Percentiles rank a stretch among this genome's conserved stretches.
phyloP scores from a whole-genome alignment of 805 yeast species.

The Lipomyces lipofer region DNA sequence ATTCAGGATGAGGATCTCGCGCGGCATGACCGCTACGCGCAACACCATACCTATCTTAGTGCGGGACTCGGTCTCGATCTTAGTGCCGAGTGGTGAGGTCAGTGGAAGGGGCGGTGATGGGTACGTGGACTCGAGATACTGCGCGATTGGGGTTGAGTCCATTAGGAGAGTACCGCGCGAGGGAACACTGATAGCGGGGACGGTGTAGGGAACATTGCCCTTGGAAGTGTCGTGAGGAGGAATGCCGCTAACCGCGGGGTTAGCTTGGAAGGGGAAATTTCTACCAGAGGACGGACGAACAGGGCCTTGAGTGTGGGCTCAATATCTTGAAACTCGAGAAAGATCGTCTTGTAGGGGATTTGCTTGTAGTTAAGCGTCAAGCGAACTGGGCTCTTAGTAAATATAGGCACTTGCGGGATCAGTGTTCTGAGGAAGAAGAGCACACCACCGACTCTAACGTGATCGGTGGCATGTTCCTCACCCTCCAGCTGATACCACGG shows the following conservation, averaged over 20 bases:
- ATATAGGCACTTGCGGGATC: too few species aligned
- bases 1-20: not conserved
- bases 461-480: too few species aligned
- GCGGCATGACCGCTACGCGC: not conserved
- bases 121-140: constrained; percentile 1
- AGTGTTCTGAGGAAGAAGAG: too few species aligned
- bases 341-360: constrained; percentile 6
- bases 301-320: constrained; percentile 4
- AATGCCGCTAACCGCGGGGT: constrained; percentile 7
- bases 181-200: not conserved
- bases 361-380: constrained; percentile 4
- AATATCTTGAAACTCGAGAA: constrained; percentile 8
- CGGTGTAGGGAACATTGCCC: not conserved
- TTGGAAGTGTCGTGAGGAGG: not conserved
- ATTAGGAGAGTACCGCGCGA: not conserved
- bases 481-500: too few species aligned
- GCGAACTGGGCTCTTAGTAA: too few species aligned
- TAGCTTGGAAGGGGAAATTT: too few species aligned
- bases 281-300: too few species aligned
- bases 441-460: too few species aligned
- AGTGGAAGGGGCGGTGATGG: not conserved
- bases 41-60: not conserved
- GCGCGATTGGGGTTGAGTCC: constrained; percentile 7
- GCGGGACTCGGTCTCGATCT: not conserved
- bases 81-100: constrained; percentile 2